phyloP scores from a whole-genome alignment of 306 rosid species.

The Vigna unguiculata region DNA sequence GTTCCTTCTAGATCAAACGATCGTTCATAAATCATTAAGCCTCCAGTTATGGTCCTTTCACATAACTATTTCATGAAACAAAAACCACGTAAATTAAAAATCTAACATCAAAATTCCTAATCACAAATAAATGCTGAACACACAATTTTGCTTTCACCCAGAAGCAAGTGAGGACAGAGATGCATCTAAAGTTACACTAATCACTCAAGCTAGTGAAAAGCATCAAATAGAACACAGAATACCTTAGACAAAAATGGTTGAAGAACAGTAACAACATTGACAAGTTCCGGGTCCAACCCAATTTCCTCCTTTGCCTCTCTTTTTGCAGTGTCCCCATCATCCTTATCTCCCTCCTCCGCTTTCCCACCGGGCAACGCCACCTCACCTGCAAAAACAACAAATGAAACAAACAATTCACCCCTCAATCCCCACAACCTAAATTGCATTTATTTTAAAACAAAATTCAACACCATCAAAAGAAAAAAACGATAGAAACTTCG shows the following conservation, averaged over 20 bases:
- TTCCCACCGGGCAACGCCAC: conserved; percentile 97
- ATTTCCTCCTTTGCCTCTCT: conserved; percentile 96
- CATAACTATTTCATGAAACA: conserved; percentile 32
- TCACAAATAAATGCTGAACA: neutral
- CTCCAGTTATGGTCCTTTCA: no score
- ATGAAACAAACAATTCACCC: conserved; percentile 3
- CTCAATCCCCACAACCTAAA: conserved; percentile 8
- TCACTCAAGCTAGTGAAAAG: conserved; percentile 2
- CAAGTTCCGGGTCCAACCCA: conserved; percentile 87
- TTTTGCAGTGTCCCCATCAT: conserved; percentile 86
- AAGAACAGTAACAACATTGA: conserved; percentile 78
- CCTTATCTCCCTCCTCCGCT: conserved; percentile 87
- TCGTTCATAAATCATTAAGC: no score
- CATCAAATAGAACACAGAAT: neutral
- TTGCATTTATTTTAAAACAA: neutral
- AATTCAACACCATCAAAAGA: neutral
- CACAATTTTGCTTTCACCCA: conserved; percentile 38
- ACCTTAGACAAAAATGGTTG: conserved; percentile 98
- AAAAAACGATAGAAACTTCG: conserved; percentile 43
- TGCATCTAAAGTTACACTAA: conserved; percentile 11
- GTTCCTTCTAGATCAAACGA: neutral
- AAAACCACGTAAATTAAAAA: conserved; percentile 10
- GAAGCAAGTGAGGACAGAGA: conserved; percentile 21
- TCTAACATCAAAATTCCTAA: conserved; percentile 13
- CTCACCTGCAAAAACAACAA: conserved; percentile 66